Evolutionary conservation across 164 flowering plant species (phyloP).

Genomic region (Protea cynaroides): DNA sequence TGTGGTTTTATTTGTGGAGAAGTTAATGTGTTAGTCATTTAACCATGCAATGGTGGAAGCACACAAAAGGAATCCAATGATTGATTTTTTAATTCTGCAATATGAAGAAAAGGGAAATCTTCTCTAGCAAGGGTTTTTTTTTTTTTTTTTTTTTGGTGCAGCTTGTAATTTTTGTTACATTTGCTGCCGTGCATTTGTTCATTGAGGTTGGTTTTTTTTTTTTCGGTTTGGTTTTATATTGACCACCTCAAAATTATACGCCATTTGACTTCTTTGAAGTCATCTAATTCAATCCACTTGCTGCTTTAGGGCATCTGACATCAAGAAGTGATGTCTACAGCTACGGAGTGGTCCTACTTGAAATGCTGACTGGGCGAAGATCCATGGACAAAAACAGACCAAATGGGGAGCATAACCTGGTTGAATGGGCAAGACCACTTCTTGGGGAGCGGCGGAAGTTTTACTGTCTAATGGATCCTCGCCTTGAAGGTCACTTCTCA

Average conservation of each 20-base stretch:
- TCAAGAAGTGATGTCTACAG: constrained; percentile 90
- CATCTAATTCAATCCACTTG: background rate
- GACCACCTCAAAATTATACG: too few relatives aligned
- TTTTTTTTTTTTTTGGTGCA: too few relatives aligned
- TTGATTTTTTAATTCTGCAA: too few relatives aligned
- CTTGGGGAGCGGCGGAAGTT: constrained; percentile 69
- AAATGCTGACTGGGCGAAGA: constrained; percentile 82
- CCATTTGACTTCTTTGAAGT: background rate
- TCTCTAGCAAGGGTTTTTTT: too few relatives aligned
- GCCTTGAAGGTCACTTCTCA: constrained; percentile 84
- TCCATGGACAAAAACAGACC: constrained; percentile 92
- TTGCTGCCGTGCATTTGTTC: too few relatives aligned
- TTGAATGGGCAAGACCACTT: constrained; percentile 89
- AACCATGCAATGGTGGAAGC: too few relatives aligned
- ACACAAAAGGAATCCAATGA: too few relatives aligned
- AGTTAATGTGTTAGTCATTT: too few relatives aligned
- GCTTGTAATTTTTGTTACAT: too few relatives aligned
- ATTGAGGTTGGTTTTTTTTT: background rate
- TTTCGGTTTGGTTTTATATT: background rate
- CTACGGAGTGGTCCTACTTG: constrained; percentile 87
- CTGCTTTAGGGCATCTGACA: constrained; percentile 68
- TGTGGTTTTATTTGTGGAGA: too few relatives aligned
- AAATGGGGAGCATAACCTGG: constrained; percentile 85
- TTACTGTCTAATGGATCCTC: constrained; percentile 72
- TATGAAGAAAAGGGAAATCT: too few relatives aligned